Percentiles rank a stretch among this genome's conserved stretches.
Conservation (phyloP, 1,284 basidiomycete species). For the Anthracocystis setariae region DNA sequence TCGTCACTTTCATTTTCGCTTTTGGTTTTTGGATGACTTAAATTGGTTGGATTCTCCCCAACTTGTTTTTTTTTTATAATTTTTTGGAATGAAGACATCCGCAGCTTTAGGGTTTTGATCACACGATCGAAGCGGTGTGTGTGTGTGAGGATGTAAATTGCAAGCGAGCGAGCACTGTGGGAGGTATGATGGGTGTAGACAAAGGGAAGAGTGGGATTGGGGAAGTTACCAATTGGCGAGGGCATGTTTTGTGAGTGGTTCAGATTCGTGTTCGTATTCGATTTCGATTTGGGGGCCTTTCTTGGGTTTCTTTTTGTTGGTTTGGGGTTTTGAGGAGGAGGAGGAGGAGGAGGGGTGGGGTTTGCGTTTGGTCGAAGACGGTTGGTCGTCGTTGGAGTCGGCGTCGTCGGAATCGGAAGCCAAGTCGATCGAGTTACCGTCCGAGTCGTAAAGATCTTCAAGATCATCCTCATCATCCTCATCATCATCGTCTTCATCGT, state of each 20-base stretch:
- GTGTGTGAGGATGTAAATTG: not conserved
- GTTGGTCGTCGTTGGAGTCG: constrained; percentile 34
- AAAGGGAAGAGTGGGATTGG: not conserved
- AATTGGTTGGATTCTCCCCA: no score
- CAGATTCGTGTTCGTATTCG: constrained; percentile 92
- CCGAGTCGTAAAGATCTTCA: constrained; percentile 46
- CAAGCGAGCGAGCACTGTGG: not conserved
- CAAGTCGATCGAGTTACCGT: constrained; percentile 29
- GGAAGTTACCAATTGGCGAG: constrained; percentile 59
- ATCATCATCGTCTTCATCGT: constrained; percentile 63
- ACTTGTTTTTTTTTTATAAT: no score
- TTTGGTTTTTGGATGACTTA: no score
- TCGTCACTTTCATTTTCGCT: no score
- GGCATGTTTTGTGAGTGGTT: constrained; percentile 71
- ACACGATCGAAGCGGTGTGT: not conserved
- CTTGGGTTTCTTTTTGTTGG: constrained; percentile 5
- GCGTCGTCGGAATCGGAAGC: constrained; percentile 33
- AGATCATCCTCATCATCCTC: constrained; percentile 50
- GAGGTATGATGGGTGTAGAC: no score
- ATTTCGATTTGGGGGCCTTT: constrained; percentile 77
- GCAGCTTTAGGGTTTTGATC: not conserved
- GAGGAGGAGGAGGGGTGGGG: not conserved
- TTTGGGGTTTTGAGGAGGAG: not conserved
- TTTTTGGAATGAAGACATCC: not conserved
- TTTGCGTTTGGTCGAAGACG: no score